These are phyloP conservation scores for barrel medic (Medicago truncatula) DNA, from an alignment of 306 rosid genomes.

Conservation along the genomic window DNA sequence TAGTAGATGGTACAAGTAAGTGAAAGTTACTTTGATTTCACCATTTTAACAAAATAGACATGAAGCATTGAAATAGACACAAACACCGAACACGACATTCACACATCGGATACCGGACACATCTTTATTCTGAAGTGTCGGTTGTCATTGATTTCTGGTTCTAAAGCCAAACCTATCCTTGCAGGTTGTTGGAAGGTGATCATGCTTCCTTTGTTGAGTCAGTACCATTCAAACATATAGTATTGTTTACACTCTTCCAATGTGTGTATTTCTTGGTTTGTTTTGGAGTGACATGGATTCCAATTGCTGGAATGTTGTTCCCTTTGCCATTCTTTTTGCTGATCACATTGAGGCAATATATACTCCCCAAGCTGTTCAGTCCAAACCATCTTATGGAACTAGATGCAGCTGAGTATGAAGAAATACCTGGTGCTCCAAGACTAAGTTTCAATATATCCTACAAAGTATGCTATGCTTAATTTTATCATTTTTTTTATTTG, in stretches of 20 bases:
- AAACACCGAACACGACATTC: not conserved
- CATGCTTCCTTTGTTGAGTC: conserved; percentile 86
- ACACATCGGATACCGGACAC: not conserved
- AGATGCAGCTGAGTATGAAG: conserved; percentile 86
- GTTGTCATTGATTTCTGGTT: not conserved
- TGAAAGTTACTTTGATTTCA: conserved; percentile 23
- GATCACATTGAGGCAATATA: conserved; percentile 65
- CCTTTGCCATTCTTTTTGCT: conserved; percentile 82
- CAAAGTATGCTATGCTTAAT: conserved; percentile 47
- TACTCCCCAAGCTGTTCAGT: conserved; percentile 72
- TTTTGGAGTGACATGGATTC: conserved; percentile 74
- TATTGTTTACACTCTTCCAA: conserved; percentile 73
- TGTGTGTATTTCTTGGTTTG: conserved; percentile 70
- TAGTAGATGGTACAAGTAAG: conserved; percentile 76
- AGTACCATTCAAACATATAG: conserved; percentile 65
- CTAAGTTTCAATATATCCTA: conserved; percentile 49
- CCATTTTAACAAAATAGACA: not conserved
- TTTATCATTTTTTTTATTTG: not conserved
- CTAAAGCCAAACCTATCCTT: conserved; percentile 4
- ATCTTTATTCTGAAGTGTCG: not conserved
- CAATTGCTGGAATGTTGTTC: conserved; percentile 84
- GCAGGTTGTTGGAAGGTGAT: conserved; percentile 64
- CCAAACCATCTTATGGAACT: conserved; percentile 67
- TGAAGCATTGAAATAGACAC: not conserved
- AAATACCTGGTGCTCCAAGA: conserved; percentile 58